Percentiles rank a stretch among this genome's conserved stretches.
These are phyloP conservation scores for Lepraria neglecta DNA, from an alignment of 495 filamentous ascomycete genomes.

Conservation along the genomic window DNA sequence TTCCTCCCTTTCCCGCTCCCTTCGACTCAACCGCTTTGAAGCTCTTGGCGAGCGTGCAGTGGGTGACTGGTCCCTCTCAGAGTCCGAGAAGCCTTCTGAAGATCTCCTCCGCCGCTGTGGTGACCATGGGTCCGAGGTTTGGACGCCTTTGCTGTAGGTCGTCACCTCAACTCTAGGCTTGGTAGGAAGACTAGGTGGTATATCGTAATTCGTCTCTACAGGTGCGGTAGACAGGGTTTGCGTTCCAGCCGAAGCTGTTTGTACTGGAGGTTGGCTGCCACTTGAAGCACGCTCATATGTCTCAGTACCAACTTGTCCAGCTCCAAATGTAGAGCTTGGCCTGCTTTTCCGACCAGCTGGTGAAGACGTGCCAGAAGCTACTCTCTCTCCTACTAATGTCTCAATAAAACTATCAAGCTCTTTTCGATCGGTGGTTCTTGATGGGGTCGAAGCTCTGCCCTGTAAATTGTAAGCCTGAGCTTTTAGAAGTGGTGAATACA, in stretches of 20 bases:
- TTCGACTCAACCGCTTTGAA: constrained; percentile 64
- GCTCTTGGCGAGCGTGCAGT: constrained; percentile 42
- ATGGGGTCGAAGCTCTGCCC: constrained; percentile 54
- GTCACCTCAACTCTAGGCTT: constrained; percentile 71
- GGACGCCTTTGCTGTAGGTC: constrained; percentile 92
- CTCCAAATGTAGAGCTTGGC: constrained; percentile 76
- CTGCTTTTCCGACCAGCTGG: constrained; percentile 63
- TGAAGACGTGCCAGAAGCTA: constrained; percentile 47
- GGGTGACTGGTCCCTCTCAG: constrained; percentile 45
- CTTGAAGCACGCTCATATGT: constrained; percentile 49
- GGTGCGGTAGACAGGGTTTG: constrained; percentile 65
- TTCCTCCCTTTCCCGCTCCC: constrained; percentile 75
- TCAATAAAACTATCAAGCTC: constrained; percentile 82
- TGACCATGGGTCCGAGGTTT: constrained; percentile 56
- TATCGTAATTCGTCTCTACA: constrained; percentile 68
- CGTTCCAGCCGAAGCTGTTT: constrained; percentile 32
- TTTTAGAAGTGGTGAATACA: neutral
- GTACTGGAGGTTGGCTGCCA: constrained; percentile 8
- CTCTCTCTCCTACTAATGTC: constrained; percentile 68
- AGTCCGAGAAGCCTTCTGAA: constrained; percentile 54
- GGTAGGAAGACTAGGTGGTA: constrained; percentile 60
- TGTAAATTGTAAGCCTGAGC: neutral
- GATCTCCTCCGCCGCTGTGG: constrained; percentile 31
- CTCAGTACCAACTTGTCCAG: constrained; percentile 64
- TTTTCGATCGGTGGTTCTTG: constrained; percentile 61